Percentiles rank a stretch among this genome's conserved stretches.
These are phyloP conservation scores for Picochlorum sp. DNA, from an alignment of 139 green algal species.

Conservation along the genomic window DNA sequence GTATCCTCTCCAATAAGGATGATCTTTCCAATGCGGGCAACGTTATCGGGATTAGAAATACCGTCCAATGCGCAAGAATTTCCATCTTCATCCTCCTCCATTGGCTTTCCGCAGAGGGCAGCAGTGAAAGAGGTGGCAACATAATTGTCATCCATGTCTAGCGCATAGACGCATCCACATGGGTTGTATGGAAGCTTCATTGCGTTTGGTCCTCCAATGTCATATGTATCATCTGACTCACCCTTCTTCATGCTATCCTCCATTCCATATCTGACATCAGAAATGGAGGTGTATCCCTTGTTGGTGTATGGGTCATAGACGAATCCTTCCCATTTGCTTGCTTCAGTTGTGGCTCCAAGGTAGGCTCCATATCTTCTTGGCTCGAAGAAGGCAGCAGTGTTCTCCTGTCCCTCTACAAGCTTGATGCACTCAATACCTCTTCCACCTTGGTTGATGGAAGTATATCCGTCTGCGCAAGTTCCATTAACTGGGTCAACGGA, in stretches of 20 bases:
- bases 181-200: slow-evolving; percentile 29
- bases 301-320: slow-evolving; percentile 17
- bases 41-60: slow-evolving; percentile 37
- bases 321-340: slow-evolving; percentile 53
- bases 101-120: slow-evolving; percentile 28
- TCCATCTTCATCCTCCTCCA: slow-evolving; percentile 5
- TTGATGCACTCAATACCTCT: slow-evolving; percentile 34
- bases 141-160: slow-evolving; percentile 17
- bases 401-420: slow-evolving; percentile 37
- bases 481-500: slow-evolving; percentile 4
- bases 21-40: slow-evolving; percentile 22
- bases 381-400: slow-evolving; percentile 43
- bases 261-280: slow-evolving; percentile 25
- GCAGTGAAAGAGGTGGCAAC: slow-evolving; percentile 14
- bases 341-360: slow-evolving; percentile 46
- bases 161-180: slow-evolving; percentile 35
- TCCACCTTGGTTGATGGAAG: slow-evolving; percentile 15
- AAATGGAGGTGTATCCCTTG: slow-evolving; percentile 25
- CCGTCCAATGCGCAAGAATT: slow-evolving; percentile 24
- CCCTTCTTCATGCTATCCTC: slow-evolving; percentile 20
- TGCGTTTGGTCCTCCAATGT: slow-evolving; percentile 21
- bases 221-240: slow-evolving; percentile 10
- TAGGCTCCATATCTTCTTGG: slow-evolving; percentile 34
- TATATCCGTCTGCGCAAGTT: slow-evolving; percentile 35
- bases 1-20: slow-evolving; percentile 36